Evolutionary conservation across 805 yeast species (phyloP), one percentile per base, ranked within the genome.

Genomic region (Danielia oregonensis): DNA sequence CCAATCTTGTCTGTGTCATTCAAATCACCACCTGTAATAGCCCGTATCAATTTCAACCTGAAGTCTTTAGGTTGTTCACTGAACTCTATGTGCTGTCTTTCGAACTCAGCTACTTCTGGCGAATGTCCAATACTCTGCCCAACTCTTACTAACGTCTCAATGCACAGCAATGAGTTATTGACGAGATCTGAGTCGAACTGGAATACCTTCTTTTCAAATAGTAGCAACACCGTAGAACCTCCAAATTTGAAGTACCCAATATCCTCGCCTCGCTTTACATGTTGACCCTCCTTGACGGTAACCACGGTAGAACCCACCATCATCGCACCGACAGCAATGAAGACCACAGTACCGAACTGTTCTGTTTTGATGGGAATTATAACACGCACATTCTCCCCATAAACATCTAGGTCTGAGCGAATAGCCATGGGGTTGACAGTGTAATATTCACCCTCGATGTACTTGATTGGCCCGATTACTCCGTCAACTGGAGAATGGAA

Each of bases 371-470:
- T 79, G 0, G 95, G 88, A 2, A 89, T 69, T 2, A 88, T 63
- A 4, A 81, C 80, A 25, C 97, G 70, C 1, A 86, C 79, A 51
- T 91, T 91, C 49, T 89, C 97, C 6, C 97, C 96, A 61, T 78
- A 93, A 1, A 91, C 97, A 57, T 91, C 97, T 36, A 91, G 61
- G 8, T 78, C 76, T 2, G 95, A 84, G 37, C 97, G 62, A 22
- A 93, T 76, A 0, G 97, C 97, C 97, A 91, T 91, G 1, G 97
- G 97, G 52, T 91, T 91, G 13, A 91, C 98, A 0, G 97, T 91
- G 55, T 86, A 91, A 55, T 91, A 91, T 50, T 88, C 93, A 1
- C 97, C 98, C 23, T 79, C 83, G 21, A 91, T 83, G 45, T 68
- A 72, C 30, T 68, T 68, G 11, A 91, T 80, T 37, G 76, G 68